These are phyloP conservation scores for Sutorius australiensis DNA, from an alignment of 768 basidiomycete genomes.

Conservation along the genomic window DNA sequence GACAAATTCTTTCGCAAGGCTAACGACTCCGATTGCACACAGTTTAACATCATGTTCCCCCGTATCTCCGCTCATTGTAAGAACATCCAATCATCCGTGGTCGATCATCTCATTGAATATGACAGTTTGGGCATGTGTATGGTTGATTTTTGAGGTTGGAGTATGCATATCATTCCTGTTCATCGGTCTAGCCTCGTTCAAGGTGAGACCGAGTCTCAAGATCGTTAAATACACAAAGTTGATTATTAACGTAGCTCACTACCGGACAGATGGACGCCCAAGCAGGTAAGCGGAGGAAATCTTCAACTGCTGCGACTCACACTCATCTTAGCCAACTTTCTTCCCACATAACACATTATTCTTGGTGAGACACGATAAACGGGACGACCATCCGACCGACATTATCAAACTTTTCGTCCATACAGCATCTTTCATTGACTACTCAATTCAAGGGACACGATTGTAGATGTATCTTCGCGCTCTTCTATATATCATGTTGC, in stretches of 20 bases:
- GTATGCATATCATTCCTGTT: constrained; percentile 76
- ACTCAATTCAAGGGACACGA: constrained; percentile 17
- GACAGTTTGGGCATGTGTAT: constrained; percentile 80
- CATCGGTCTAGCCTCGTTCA: constrained; percentile 80
- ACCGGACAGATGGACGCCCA: constrained; percentile 48
- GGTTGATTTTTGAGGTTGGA: constrained; percentile 76
- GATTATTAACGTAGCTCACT: constrained; percentile 32
- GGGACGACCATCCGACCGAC: not conserved
- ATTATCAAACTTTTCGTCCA: constrained; percentile 7
- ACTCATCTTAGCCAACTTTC: constrained; percentile 47
- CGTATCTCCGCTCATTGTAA: constrained; percentile 67
- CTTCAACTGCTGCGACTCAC: constrained; percentile 5
- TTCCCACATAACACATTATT: constrained; percentile 47
- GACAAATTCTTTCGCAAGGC: constrained; percentile 93
- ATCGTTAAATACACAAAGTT: constrained; percentile 1
- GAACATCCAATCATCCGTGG: constrained; percentile 12
- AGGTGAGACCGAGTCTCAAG: constrained; percentile 42
- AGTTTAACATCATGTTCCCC: constrained; percentile 77
- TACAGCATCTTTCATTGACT: constrained; percentile 10
- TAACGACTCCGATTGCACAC: constrained; percentile 91
- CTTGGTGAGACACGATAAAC: constrained; percentile 1
- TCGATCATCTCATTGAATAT: not conserved
- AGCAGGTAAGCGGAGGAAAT: constrained; percentile 51
- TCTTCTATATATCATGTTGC: constrained; percentile 29
- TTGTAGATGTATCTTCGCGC: constrained; percentile 24